These are phyloP conservation scores for Tubosaeta sp. DNA, from an alignment of 768 basidiomycete species.

Conservation along the genomic window DNA sequence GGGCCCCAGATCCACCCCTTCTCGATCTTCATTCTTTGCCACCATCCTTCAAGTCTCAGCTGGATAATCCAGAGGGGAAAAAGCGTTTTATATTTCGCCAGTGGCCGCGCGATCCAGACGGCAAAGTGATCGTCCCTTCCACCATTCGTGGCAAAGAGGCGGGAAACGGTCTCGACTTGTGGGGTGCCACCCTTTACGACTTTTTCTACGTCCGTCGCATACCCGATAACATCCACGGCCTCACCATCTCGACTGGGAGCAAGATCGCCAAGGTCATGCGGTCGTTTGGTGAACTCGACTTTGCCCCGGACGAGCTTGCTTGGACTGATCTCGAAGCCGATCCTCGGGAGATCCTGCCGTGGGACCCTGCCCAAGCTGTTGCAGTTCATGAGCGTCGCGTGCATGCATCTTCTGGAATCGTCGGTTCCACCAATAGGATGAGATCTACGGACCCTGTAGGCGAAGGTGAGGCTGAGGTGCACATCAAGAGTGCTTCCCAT, in stretches of 20 bases:
- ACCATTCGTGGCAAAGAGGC: slow-evolving; percentile 19
- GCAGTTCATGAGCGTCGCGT: slow-evolving; percentile 6
- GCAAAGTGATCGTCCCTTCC: slow-evolving; percentile 8
- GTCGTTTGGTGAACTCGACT: slow-evolving; percentile 15
- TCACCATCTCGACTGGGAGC: slow-evolving; percentile 19
- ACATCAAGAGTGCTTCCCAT: neutral
- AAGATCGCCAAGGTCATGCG: slow-evolving; percentile 17
- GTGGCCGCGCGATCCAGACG: slow-evolving; percentile 28
- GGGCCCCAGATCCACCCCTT: neutral
- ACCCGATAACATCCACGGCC: neutral
- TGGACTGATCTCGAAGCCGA: slow-evolving; percentile 20
- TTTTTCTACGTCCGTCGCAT: slow-evolving; percentile 19
- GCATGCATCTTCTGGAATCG: neutral
- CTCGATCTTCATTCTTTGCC: slow-evolving; percentile 2
- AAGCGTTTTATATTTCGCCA: slow-evolving; percentile 17
- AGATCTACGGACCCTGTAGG: neutral
- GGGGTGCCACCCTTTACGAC: slow-evolving; percentile 30
- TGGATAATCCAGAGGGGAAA: neutral
- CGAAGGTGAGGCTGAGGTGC: neutral
- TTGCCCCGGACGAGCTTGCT: slow-evolving; percentile 14
- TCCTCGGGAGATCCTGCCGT: slow-evolving; percentile 16
- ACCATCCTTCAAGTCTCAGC: neutral
- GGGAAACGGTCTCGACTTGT: slow-evolving; percentile 15
- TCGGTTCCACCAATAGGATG: neutral
- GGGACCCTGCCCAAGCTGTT: slow-evolving; percentile 16